Conservation (phyloP, 1,284 basidiomycete species). For the Ustilago curta region DNA sequence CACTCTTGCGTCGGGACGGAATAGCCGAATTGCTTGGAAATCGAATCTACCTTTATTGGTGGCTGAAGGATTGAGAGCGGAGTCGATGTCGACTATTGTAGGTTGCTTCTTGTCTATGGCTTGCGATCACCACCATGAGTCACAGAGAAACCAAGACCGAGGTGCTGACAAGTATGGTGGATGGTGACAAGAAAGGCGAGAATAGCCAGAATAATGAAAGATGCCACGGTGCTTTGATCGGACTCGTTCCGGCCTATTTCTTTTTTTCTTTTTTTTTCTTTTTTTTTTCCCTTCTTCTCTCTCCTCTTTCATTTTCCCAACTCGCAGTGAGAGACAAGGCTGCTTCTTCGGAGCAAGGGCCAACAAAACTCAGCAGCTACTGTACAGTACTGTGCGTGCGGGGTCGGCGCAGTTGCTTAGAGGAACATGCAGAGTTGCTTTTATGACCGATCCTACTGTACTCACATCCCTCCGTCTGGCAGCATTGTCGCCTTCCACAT, state of each 20-base stretch:
- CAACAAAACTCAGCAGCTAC: too few relatives aligned
- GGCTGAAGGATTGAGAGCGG: not conserved
- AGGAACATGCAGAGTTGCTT: too few relatives aligned
- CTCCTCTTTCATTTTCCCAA: not conserved
- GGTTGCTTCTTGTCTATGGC: not conserved
- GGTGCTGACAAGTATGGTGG: conserved; percentile 8
- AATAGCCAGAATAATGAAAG: not conserved
- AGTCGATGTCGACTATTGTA: not conserved
- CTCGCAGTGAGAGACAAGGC: not conserved
- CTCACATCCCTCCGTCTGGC: too few relatives aligned
- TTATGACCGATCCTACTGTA: too few relatives aligned
- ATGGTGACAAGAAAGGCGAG: conserved; percentile 4
- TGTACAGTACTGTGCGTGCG: too few relatives aligned
- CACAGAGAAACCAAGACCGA: not conserved
- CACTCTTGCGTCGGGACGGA: not conserved
- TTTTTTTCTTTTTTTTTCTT: not conserved
- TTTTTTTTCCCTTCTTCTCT: too few relatives aligned
- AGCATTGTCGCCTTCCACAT: too few relatives aligned
- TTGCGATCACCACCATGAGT: not conserved
- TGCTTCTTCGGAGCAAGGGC: not conserved
- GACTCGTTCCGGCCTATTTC: conserved; percentile 25
- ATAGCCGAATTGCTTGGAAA: conserved; percentile 1
- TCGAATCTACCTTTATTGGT: not conserved
- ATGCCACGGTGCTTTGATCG: conserved; percentile 38
- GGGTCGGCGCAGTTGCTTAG: too few relatives aligned